These are phyloP conservation scores for Tolypocladium endophyticum DNA, from an alignment of 2,329 filamentous ascomycete genomes.

Conservation along the genomic window DNA sequence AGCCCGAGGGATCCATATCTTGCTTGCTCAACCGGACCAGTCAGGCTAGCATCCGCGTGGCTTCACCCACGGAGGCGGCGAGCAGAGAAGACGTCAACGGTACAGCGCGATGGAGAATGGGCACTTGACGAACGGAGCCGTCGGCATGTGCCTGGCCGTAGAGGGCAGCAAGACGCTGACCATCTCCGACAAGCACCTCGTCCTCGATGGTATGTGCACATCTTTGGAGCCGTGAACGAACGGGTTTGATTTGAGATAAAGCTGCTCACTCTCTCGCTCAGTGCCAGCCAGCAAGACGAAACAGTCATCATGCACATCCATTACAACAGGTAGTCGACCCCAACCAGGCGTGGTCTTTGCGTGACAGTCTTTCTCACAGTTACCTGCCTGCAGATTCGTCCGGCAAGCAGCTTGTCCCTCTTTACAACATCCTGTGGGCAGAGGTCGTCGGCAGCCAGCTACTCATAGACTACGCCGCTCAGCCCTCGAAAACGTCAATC, in stretches of 20 bases:
- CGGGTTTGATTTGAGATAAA: background rate
- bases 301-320: background rate
- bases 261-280: background rate
- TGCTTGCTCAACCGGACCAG: background rate
- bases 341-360: background rate
- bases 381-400: conserved; percentile 10
- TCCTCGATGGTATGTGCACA: conserved; percentile 23
- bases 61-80: background rate
- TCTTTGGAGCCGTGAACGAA: background rate
- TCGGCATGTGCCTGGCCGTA: conserved; percentile 18
- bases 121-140: conserved; percentile 9
- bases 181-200: conserved; percentile 18
- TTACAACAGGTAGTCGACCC: background rate
- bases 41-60: background rate
- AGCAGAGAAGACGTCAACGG: background rate
- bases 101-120: conserved; percentile 2
- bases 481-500: conserved; percentile 47
- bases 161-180: conserved; percentile 20
- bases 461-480: conserved; percentile 61
- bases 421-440: conserved; percentile 80
- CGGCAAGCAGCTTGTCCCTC: conserved; percentile 43
- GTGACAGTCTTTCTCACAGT: background rate
- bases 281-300: background rate
- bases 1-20: background rate
- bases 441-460: conserved; percentile 51